Conservation (phyloP, 2,329 filamentous ascomycete species). For the Venturia nashicola region DNA sequence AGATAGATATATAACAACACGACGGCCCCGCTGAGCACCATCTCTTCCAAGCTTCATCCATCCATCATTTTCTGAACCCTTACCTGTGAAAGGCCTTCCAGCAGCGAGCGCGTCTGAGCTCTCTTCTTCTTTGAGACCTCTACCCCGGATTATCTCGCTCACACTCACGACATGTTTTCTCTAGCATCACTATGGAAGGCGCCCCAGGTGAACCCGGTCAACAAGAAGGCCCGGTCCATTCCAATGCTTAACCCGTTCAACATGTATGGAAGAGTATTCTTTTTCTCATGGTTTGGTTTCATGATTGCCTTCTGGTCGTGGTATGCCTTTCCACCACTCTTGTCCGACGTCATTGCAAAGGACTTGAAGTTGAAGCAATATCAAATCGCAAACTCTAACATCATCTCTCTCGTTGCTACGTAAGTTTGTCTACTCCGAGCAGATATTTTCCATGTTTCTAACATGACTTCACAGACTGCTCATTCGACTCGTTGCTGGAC, state of each 20-base stretch:
- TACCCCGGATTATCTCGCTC: background rate
- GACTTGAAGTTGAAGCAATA: constrained; percentile 60
- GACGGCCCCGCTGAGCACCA: background rate
- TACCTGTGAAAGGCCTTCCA: background rate
- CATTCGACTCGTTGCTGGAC: constrained; percentile 66
- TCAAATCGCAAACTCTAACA: constrained; percentile 81
- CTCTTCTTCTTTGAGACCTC: background rate
- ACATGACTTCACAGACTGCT: constrained; percentile 37
- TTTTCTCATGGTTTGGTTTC: constrained; percentile 80
- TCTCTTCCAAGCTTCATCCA: background rate
- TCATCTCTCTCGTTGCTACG: constrained; percentile 50
- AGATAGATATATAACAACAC: background rate
- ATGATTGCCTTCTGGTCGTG: constrained; percentile 69
- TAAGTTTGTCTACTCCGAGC: background rate
- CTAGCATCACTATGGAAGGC: constrained; percentile 20
- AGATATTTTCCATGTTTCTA: background rate
- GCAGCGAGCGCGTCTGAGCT: background rate
- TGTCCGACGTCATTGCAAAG: constrained; percentile 65
- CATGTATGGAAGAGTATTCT: constrained; percentile 75
- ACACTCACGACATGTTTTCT: constrained; percentile 6
- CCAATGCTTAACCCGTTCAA: constrained; percentile 69
- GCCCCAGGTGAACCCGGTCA: constrained; percentile 73
- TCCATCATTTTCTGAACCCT: background rate
- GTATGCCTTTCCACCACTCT: constrained; percentile 70
- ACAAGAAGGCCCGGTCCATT: constrained; percentile 67